Conservation (phyloP, 2,329 filamentous ascomycete genomes). For the Microcyclospora pomicola region DNA sequence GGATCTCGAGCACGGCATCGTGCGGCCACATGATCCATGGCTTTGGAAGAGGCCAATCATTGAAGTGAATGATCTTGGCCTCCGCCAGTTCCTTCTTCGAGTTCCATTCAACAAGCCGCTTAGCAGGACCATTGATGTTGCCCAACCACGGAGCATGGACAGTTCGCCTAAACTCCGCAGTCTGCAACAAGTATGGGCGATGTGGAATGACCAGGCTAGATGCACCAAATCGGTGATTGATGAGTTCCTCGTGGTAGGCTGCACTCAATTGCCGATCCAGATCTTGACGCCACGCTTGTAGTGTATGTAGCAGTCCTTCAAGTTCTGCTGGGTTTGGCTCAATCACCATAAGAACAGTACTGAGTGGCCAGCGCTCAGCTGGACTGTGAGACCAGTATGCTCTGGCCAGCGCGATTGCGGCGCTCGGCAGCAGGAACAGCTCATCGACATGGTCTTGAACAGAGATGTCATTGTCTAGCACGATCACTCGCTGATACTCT, state of each 20-base stretch:
- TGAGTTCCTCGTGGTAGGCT: slow-evolving; percentile 52
- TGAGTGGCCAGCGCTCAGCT: slow-evolving; percentile 31
- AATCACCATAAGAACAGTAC: slow-evolving; percentile 48
- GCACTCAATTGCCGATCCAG: slow-evolving; percentile 29
- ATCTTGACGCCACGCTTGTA: slow-evolving; percentile 12
- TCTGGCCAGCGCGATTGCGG: slow-evolving; percentile 50
- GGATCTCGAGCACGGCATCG: slow-evolving; percentile 27
- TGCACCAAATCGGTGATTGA: slow-evolving; percentile 48
- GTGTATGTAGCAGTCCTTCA: slow-evolving; percentile 21
- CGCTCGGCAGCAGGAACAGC: slow-evolving; percentile 50
- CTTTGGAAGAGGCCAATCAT: slow-evolving; percentile 58
- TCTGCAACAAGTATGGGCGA: slow-evolving; percentile 46
- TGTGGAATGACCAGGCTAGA: slow-evolving; percentile 50
- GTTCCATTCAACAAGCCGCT: slow-evolving; percentile 41
- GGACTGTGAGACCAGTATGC: slow-evolving; percentile 45
- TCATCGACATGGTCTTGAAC: slow-evolving; percentile 51
- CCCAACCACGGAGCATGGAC: slow-evolving; percentile 40
- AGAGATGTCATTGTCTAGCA: slow-evolving; percentile 49
- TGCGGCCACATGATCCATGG: slow-evolving; percentile 41
- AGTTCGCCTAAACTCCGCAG: slow-evolving; percentile 46
- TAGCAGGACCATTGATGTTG: slow-evolving; percentile 3
- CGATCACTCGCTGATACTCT: slow-evolving; percentile 44
- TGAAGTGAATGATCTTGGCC: slow-evolving; percentile 56
- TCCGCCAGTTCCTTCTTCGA: slow-evolving; percentile 41
- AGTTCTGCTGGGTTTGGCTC: slow-evolving; percentile 44